Percentiles rank a stretch among this genome's conserved stretches.
These are phyloP conservation scores for Allium sativum DNA, from an alignment of 106 monocot species.

Conservation along the genomic window DNA sequence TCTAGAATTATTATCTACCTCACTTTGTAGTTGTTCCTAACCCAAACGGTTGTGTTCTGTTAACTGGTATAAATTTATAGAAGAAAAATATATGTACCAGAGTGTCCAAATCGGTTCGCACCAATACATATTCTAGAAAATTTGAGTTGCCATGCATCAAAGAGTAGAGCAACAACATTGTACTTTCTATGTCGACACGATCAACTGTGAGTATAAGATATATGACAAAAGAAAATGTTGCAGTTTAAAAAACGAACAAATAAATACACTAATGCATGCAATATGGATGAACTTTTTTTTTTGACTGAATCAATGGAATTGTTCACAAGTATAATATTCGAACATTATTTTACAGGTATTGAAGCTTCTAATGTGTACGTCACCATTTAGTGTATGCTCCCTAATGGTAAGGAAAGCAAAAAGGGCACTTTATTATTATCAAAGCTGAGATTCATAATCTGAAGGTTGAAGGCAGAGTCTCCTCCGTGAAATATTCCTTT, in stretches of 20 bases:
- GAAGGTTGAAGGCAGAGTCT: slow-evolving; percentile 37
- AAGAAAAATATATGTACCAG: no score
- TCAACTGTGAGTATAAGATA: slow-evolving; percentile 63
- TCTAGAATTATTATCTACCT: no score
- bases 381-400: background rate
- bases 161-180: no score
- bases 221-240: background rate
- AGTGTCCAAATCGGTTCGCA: no score
- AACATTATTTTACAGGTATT: background rate
- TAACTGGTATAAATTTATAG: no score
- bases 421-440: background rate
- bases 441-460: slow-evolving; percentile 4
- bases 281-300: background rate
- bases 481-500: slow-evolving; percentile 49
- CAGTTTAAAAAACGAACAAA: no score
- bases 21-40: no score
- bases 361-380: background rate
- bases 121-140: no score
- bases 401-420: background rate
- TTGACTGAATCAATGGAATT: background rate
- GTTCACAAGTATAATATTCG: background rate
- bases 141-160: no score
- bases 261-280: no score
- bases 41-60: no score
- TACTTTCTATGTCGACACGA: slow-evolving; percentile 81